Evolutionary conservation across 495 filamentous ascomycete species (phyloP), one percentile per base, ranked within the genome.

Genomic region (Pseudomonodictys pantanalensis): DNA sequence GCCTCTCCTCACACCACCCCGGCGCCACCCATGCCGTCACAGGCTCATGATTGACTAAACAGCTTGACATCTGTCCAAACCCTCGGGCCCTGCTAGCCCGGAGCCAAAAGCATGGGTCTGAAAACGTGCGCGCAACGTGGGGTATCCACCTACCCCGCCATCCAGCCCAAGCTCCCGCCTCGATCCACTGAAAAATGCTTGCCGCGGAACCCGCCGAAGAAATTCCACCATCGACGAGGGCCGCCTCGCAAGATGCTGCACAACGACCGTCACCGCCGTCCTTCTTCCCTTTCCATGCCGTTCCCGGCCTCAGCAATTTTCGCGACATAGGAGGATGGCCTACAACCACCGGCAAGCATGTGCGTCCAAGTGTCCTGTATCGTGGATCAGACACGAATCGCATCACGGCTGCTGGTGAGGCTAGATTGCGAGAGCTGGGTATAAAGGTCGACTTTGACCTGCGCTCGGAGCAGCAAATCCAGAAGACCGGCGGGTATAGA

Each of bases 271-370:
- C 47, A 15, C 63, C 39, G 3, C 59, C 51, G 3, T 20, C 46
- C 29, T 23, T 17, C 3, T 53, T 54, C 22, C 63, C 57, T 32
- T 62, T 66, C 58, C 35, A 56, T 45, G 8, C 24, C 38, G 28
- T 61, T n/a, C 57, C 57, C 18, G 55, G 59, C 11, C 20, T 67
- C 35, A 43, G 47, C 2, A 67, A 67, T 29, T 64, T 67, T 51
- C 65, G 65, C 51, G 65, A 67, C 51, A 57, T 64, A 1, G 65
- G 65, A 17, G 65, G 65, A 29, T 64, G 56, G 54, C 65, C 65
- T 8, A 63, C 56, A 1, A 7, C 11, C 22, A 22, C 23, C 3
- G 17, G 15, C 38, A 20, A n/a, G 46, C 24, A 44, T 35, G 53
- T 68, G 3, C 57, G 65, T 17, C 39, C 12, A 17, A 47, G 48